Evolutionary conservation across 768 basidiomycete genomes (phyloP).

Genomic region (Tephrocybe sp.): DNA sequence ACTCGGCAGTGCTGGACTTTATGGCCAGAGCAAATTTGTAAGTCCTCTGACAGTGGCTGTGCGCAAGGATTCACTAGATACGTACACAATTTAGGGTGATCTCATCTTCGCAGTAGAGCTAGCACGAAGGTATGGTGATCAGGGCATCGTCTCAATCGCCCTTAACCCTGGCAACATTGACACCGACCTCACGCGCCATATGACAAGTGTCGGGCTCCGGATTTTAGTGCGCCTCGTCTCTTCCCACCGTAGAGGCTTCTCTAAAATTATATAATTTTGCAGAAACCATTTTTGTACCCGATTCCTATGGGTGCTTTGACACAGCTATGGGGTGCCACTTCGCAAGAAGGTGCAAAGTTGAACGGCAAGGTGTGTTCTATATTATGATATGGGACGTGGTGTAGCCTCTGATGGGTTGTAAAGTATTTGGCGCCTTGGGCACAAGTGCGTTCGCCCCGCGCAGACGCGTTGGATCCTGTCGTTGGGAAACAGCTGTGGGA

Average conservation of each 20-base stretch:
- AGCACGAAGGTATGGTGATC: slow-evolving; percentile 35
- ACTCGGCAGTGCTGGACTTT: slow-evolving; percentile 18
- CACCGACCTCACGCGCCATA: slow-evolving; percentile 31
- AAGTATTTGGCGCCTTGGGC: slow-evolving; percentile 37
- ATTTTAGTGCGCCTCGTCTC: slow-evolving; percentile 12
- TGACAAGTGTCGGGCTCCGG: slow-evolving; percentile 3
- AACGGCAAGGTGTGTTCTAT: too few species aligned
- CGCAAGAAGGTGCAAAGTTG: slow-evolving; percentile 35
- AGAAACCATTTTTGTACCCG: slow-evolving; percentile 24
- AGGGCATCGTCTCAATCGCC: slow-evolving; percentile 41
- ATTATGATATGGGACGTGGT: too few species aligned
- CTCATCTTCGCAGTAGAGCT: slow-evolving; percentile 38
- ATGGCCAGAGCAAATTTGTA: slow-evolving; percentile 33
- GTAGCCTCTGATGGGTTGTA: too few species aligned
- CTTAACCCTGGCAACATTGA: slow-evolving; percentile 44
- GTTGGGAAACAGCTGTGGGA: slow-evolving; percentile 29
- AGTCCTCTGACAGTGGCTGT: too few species aligned
- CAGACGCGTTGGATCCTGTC: slow-evolving; percentile 21
- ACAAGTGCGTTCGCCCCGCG: slow-evolving; percentile 10
- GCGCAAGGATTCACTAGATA: too few species aligned
- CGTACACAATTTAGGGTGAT: slow-evolving; percentile 35
- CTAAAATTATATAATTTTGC: slow-evolving; percentile 19
- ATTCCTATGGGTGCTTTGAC: slow-evolving; percentile 42
- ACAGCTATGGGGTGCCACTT: slow-evolving; percentile 49
- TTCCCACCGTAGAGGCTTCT: too few species aligned